phyloP scores from a whole-genome alignment of 2,329 filamentous ascomycete species.

The Pyricularia sp. region DNA sequence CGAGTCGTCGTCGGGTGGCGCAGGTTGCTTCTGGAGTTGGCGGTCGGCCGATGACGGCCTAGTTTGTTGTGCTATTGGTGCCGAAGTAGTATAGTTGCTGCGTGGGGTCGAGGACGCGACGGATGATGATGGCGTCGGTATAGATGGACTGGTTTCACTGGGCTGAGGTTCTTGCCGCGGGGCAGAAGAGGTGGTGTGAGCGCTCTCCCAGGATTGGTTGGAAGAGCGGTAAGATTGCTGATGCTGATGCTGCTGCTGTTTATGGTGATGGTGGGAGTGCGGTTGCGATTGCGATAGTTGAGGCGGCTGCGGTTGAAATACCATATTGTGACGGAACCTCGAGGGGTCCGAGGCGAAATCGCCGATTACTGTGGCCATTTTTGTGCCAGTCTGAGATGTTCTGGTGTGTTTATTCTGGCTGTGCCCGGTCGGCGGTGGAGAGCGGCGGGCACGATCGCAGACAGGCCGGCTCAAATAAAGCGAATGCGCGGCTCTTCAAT shows the following conservation, averaged over 20 bases:
- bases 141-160: conserved; percentile 10
- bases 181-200: conserved; percentile 10
- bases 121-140: conserved; percentile 2
- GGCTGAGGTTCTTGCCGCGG: conserved; percentile 7
- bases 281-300: neutral
- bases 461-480: neutral
- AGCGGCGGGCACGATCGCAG: neutral
- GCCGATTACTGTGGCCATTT: conserved; percentile 51
- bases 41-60: conserved; percentile 1
- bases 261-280: conserved; percentile 25
- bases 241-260: conserved; percentile 29
- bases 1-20: conserved; percentile 11
- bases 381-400: neutral
- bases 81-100: conserved; percentile 10
- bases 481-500: neutral
- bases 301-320: conserved; percentile 31
- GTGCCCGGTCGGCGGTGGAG: neutral
- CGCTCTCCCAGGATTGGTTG: conserved; percentile 18
- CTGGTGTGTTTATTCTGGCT: neutral
- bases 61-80: conserved; percentile 7
- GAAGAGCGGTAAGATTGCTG: conserved; percentile 28
- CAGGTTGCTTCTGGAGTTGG: conserved; percentile 9
- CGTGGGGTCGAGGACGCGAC: conserved; percentile 1
- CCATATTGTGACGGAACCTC: conserved; percentile 54
- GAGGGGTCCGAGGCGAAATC: conserved; percentile 64